phyloP scores from a whole-genome alignment of 1,284 basidiomycete species.

The Stereum hirsutum region DNA sequence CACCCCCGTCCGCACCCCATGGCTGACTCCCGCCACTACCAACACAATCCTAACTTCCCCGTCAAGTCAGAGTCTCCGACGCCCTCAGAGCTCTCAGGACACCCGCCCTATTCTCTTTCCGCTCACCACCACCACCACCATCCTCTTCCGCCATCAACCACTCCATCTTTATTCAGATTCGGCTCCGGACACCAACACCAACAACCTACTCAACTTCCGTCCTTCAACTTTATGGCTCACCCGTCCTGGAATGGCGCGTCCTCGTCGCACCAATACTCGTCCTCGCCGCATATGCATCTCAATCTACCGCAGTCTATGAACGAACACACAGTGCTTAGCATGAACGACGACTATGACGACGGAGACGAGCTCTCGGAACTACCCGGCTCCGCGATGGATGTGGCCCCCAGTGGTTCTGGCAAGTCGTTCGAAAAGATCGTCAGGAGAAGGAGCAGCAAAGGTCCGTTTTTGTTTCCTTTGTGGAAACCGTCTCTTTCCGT shows the following conservation, averaged over 20 bases:
- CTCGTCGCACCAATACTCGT: conserved; percentile 12
- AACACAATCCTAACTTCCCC: neutral
- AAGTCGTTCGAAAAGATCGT: conserved; percentile 37
- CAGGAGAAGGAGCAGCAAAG: conserved; percentile 62
- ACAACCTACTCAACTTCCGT: conserved; percentile 7
- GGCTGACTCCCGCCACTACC: conserved; percentile 1
- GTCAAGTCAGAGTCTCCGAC: conserved; percentile 10
- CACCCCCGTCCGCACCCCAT: conserved; percentile 2
- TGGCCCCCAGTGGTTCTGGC: conserved; percentile 9
- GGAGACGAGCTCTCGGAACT: conserved; percentile 24
- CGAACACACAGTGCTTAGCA: conserved; percentile 10
- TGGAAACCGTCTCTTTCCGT: neutral
- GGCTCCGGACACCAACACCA: conserved; percentile 3
- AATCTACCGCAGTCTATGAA: conserved; percentile 10
- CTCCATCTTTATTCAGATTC: neutral
- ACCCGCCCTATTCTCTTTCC: neutral
- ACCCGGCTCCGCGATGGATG: conserved; percentile 13
- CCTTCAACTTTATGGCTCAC: conserved; percentile 25
- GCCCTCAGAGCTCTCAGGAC: neutral
- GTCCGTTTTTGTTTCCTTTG: conserved; percentile 21
- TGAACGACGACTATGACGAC: conserved; percentile 27
- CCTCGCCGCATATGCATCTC: conserved; percentile 11
- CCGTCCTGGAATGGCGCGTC: conserved; percentile 13
- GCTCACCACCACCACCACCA: conserved; percentile 3
- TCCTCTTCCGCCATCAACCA: neutral